Percentiles rank a stretch among this genome's conserved stretches.
phyloP scores from a whole-genome alignment of 805 yeast genomes.

The Candida ficus region DNA sequence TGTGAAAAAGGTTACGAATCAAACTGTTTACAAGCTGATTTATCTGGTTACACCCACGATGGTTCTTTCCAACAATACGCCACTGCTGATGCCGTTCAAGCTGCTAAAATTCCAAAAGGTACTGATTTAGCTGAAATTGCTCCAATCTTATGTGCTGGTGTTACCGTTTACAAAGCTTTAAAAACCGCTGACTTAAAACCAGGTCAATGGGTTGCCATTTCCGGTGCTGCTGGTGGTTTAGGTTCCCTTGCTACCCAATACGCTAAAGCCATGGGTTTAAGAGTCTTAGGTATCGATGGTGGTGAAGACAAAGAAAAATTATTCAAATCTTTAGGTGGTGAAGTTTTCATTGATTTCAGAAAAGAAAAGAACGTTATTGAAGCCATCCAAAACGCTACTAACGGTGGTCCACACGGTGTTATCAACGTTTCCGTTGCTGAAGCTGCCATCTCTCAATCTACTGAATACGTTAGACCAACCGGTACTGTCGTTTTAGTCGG shows the following conservation, averaged over 20 bases:
- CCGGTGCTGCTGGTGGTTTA: conserved; percentile 80
- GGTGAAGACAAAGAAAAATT: conserved; percentile 57
- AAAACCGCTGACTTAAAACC: conserved; percentile 68
- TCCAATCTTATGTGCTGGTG: conserved; percentile 88
- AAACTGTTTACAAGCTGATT: conserved; percentile 62
- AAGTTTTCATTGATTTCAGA: conserved; percentile 55
- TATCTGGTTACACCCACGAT: conserved; percentile 85
- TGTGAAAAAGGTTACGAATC: conserved; percentile 66
- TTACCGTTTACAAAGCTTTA: conserved; percentile 86
- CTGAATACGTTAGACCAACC: conserved; percentile 54
- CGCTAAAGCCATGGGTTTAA: conserved; percentile 72
- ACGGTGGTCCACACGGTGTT: conserved; percentile 75
- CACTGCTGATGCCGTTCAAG: conserved; percentile 83
- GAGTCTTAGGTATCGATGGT: conserved; percentile 69
- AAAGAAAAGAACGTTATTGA: conserved; percentile 48
- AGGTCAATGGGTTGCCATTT: conserved; percentile 72
- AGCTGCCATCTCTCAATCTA: conserved; percentile 57
- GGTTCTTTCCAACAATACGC: conserved; percentile 92
- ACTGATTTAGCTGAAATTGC: conserved; percentile 72
- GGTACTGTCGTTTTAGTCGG: conserved; percentile 74
- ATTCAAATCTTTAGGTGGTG: conserved; percentile 60
- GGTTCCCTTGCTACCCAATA: conserved; percentile 72
- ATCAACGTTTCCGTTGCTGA: conserved; percentile 73
- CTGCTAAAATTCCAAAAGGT: conserved; percentile 71
- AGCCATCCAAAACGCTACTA: conserved; percentile 51